Base-by-base conservation (phyloP, 495 filamentous ascomycete genomes). In the Aspergillus steynii region DNA sequence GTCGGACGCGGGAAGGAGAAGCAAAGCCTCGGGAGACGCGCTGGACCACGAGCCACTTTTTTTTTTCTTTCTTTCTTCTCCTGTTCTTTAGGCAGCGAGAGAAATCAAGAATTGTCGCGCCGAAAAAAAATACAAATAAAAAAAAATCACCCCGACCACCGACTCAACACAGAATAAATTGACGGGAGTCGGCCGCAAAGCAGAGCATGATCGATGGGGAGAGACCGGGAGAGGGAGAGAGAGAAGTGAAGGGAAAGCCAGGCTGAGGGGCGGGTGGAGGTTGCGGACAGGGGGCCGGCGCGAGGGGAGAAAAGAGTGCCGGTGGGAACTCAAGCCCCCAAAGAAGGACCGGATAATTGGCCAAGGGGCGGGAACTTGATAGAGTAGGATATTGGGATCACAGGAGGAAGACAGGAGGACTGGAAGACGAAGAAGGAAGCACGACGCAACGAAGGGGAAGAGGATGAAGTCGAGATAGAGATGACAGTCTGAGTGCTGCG, bases 81-180 rank as follows among this genome's bases (percentile, higher is more conserved):
- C 3, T 9, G 2, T 27, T 42, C 27, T 42, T 53, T 20, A 37
- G 9, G 10, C 5, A 12, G 50, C 3, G 50, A 10, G 14, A 26
- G 10, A 32, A 20, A 26, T n/a, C 7, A 26, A 28, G 27, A 29
- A 12, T 52, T 20, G 50, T 50, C 48, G 26, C 26, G n/a, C 27
- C 47, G 56, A 25, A 37, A 4, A 15, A n/a, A 5, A 29, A 7
- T 12, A n/a, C 7, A 7, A 31, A 7, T 6, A 29, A 29, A 9
- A 7, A 29, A 14, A n/a, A 15, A 0, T 46, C 25, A 42, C 37
- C 37, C 37, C 37, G 37, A 15, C 31, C 59, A 58, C 55, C 32
- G 42, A 31, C 42, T 55, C 37, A 63, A 59, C 61, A 62, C 55
- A 53, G 61, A 12, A 50, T 28, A 37, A 63, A 59, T 63, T 63